Base-by-base conservation (phyloP, 164 flowering plant genomes). In the Magnolia changhungtana region DNA sequence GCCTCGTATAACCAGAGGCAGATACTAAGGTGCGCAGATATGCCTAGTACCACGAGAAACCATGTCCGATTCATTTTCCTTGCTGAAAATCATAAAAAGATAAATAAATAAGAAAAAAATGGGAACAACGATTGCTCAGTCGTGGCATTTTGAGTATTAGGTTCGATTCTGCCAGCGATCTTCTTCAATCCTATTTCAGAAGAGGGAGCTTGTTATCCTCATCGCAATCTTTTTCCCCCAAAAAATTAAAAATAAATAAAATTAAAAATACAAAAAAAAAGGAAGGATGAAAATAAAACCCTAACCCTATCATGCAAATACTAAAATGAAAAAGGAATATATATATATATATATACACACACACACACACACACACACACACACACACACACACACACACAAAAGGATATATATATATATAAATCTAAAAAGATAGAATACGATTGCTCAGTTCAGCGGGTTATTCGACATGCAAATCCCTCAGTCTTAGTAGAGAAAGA, bases 131-230 rank as follows among this genome's bases (percentile, higher is more conserved):
- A 71, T 78, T 55, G 68, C 83, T 81, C 83, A 78, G 83, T 76
- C 18, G 72, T 76, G 83, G 83, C 81, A 52, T 37, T 23, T 75
- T 31, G 2, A 73, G 61, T 50, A 73, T 72, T 75, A 68, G 83
- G 83, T 79, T 79, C 78, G 84, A 82, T 82, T 82, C 81, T 55
- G 78, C 84, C 84, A 65, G 81, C 81, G 9, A 45, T 76, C 55
- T 58, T 73, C 84, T 79, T 79, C 84, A 76, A 50, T 65, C 52
- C 72, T 0, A 64, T 51, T 55, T 79, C 81, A 79, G 81, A 82
- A 79, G 81, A 79, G 84, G 84, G 81, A 79, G 81, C 81, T 79
- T 70, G 50, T 63, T 73, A 76, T 76, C 84, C 79, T 81, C 84
- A 79, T 81, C 45, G 84, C 74, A 78, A 72, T 23, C 74, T 21